Conservation (phyloP, 306 rosid species). For the Abrus precatorius region DNA sequence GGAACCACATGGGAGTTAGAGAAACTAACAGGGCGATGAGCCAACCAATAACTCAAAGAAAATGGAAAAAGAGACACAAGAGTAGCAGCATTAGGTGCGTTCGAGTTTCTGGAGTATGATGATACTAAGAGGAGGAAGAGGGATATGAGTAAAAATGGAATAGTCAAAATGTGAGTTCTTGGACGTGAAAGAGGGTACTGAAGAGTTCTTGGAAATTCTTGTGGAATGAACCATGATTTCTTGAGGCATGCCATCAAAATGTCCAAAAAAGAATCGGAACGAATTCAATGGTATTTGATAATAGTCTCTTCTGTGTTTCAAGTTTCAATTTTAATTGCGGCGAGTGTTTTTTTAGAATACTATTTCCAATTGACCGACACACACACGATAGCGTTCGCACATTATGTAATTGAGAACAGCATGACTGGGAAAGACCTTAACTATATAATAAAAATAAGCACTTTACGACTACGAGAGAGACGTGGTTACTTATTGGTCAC, state of each 20-base stretch:
- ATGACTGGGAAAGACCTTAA: too few relatives aligned
- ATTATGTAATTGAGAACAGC: too few relatives aligned
- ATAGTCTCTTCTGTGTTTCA: not conserved
- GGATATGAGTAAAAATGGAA: slow-evolving; percentile 45
- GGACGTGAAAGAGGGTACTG: slow-evolving; percentile 45
- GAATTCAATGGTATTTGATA: not conserved
- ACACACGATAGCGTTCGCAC: not conserved
- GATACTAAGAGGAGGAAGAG: slow-evolving; percentile 46
- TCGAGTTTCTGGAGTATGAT: slow-evolving; percentile 28
- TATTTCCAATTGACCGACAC: not conserved
- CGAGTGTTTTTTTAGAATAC: not conserved
- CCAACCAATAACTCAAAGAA: not conserved
- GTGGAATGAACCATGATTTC: slow-evolving; percentile 38
- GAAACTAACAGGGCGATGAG: not conserved
- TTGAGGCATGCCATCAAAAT: slow-evolving; percentile 44
- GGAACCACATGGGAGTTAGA: too few relatives aligned
- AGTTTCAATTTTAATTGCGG: not conserved
- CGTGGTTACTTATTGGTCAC: too few relatives aligned
- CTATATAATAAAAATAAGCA: too few relatives aligned
- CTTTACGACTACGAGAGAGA: too few relatives aligned
- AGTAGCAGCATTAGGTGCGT: not conserved
- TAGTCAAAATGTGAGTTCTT: slow-evolving; percentile 51
- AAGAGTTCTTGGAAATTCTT: slow-evolving; percentile 41
- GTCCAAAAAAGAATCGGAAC: not conserved
- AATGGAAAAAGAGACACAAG: slow-evolving; percentile 23